phyloP scores from a whole-genome alignment of 768 basidiomycete species.

The Boletellus emodensis region DNA sequence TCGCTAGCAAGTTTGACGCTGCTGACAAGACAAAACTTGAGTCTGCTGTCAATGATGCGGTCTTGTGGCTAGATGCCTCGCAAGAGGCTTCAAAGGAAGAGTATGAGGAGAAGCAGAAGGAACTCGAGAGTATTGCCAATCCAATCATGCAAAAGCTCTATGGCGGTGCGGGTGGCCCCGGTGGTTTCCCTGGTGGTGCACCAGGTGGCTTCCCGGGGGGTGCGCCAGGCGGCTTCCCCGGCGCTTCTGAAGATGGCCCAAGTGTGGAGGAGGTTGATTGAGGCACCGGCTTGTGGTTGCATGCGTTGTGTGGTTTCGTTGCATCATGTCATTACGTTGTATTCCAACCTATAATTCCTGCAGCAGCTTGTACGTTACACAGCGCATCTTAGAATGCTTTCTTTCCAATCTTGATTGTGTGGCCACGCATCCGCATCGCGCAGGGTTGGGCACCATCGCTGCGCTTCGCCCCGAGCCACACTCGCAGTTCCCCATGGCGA shows the following conservation, averaged over 20 bases:
- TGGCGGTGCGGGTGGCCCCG: conserved; percentile 45
- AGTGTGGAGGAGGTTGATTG: conserved; percentile 90
- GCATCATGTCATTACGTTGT: conserved; percentile 32
- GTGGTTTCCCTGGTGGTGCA: conserved; percentile 57
- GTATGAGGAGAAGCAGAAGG: conserved; percentile 90
- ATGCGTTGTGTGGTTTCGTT: conserved; percentile 21
- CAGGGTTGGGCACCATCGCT: no score
- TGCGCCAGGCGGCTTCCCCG: conserved; percentile 69
- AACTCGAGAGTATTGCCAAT: conserved; percentile 81
- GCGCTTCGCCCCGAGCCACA: no score
- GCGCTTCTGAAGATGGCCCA: conserved; percentile 75
- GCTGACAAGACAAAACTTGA: conserved; percentile 84
- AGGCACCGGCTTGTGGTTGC: conserved; percentile 26
- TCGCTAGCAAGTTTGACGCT: conserved; percentile 82
- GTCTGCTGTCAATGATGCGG: conserved; percentile 74
- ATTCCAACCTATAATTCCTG: conserved; percentile 26
- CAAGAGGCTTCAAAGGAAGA: conserved; percentile 93
- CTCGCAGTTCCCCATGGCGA: no score
- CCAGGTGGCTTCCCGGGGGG: conserved; percentile 51
- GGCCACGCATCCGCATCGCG: no score
- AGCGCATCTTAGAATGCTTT: conserved; percentile 29
- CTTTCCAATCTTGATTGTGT: not conserved
- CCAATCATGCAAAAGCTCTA: conserved; percentile 76
- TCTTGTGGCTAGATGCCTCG: conserved; percentile 80
- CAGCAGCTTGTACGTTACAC: conserved; percentile 30